A percentile compares a stretch with the other conserved stretches of the same genome.
Conservation (phyloP, 1,284 basidiomycete genomes). For the Apiotrichum veenhuisii region DNA sequence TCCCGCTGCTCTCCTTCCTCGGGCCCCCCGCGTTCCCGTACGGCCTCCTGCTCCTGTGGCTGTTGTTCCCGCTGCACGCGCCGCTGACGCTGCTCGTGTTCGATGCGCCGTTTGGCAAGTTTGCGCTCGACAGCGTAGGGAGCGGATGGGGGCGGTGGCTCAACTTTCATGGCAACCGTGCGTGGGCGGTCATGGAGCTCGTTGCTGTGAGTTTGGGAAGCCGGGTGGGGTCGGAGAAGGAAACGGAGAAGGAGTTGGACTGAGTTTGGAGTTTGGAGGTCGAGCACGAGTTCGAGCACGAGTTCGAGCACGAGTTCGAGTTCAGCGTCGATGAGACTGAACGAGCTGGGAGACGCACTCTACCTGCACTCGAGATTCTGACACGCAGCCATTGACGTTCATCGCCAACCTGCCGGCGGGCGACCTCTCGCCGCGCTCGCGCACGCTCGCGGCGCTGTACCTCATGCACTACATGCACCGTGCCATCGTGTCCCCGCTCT, state of each 20-base stretch:
- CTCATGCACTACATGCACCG: slow-evolving; percentile 79
- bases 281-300: too few relatives aligned
- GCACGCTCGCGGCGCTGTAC: slow-evolving; percentile 52
- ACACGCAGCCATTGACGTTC: slow-evolving; percentile 53
- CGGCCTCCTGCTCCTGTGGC: slow-evolving; percentile 39
- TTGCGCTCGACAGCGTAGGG: slow-evolving; percentile 51
- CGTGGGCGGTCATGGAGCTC: slow-evolving; percentile 84
- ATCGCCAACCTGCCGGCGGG: slow-evolving; percentile 28
- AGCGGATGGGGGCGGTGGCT: slow-evolving; percentile 47
- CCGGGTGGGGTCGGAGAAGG: too few relatives aligned
- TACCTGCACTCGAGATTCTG: background rate
- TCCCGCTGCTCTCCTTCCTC: background rate
- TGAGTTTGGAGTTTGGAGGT: too few relatives aligned
- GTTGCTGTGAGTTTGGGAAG: slow-evolving; percentile 66
- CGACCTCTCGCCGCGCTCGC: background rate
- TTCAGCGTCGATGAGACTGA: too few relatives aligned
- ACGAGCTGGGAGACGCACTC: too few relatives aligned
- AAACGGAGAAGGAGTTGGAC: background rate
- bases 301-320: too few relatives aligned
- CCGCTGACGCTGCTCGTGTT: slow-evolving; percentile 51
- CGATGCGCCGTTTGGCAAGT: slow-evolving; percentile 74
- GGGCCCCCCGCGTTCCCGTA: slow-evolving; percentile 21
- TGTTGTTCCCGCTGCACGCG: slow-evolving; percentile 48
- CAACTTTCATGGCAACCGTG: slow-evolving; percentile 54
- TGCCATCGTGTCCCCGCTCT: slow-evolving; percentile 67